Conservation (phyloP, 1,139 yeast species). For the Candida anutae region DNA sequence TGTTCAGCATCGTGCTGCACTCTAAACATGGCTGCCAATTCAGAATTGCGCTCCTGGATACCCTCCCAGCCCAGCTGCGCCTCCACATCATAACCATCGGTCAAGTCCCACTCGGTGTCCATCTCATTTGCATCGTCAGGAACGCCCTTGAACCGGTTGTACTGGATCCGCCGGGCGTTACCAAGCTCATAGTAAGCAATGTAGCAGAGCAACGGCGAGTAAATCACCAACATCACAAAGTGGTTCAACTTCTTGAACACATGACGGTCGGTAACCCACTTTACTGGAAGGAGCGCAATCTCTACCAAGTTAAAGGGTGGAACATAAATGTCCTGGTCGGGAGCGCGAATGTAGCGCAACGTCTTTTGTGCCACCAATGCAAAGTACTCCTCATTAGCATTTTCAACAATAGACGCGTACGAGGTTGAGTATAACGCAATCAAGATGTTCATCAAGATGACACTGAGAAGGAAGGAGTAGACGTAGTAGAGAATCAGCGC, state of each 20-base stretch:
- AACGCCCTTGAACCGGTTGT: constrained; percentile 58
- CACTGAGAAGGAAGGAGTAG: constrained; percentile 68
- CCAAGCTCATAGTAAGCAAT: constrained; percentile 59
- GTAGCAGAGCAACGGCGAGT: constrained; percentile 57
- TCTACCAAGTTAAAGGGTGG: constrained; percentile 82
- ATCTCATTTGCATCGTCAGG: constrained; percentile 77
- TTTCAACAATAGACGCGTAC: constrained; percentile 70
- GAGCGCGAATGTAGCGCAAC: constrained; percentile 76
- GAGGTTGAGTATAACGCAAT: constrained; percentile 84
- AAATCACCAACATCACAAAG: constrained; percentile 53
- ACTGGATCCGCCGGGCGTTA: constrained; percentile 61
- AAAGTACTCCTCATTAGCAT: constrained; percentile 78
- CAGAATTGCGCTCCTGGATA: constrained; percentile 31
- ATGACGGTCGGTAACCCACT: constrained; percentile 19
- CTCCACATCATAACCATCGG: constrained; percentile 60
- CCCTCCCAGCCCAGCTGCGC: constrained; percentile 30
- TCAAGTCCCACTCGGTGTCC: constrained; percentile 76
- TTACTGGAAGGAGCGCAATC: constrained; percentile 31
- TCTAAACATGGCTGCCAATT: constrained; percentile 31
- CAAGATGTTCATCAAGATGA: constrained; percentile 69
- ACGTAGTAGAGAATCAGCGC: constrained; percentile 70
- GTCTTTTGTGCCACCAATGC: constrained; percentile 83
- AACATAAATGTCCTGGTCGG: constrained; percentile 77
- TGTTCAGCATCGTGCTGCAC: constrained; percentile 55
- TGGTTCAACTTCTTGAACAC: constrained; percentile 34